Conservation (phyloP, 495 filamentous ascomycete genomes). For the Penicillium goetzii region DNA sequence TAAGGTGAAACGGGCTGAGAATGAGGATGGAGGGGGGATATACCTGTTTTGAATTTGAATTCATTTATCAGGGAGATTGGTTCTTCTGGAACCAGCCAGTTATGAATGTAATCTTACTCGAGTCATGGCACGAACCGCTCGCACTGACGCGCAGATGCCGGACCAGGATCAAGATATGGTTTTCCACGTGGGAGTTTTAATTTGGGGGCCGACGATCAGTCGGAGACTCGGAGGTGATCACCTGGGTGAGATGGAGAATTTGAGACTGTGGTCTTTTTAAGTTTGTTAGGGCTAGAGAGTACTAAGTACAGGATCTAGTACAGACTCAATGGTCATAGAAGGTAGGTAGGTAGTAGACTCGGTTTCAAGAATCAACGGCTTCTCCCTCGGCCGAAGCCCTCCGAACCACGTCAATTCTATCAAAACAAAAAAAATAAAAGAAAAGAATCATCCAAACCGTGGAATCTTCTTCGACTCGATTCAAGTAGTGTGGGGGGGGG, state of each 20-base stretch:
- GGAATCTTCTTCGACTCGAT: too few species aligned
- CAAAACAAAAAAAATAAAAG: too few species aligned
- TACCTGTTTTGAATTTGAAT: background rate
- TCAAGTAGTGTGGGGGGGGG: too few species aligned
- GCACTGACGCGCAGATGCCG: background rate
- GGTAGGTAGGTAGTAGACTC: too few species aligned
- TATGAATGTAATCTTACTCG: background rate
- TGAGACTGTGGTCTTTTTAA: background rate
- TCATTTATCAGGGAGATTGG: background rate
- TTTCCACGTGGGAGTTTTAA: constrained; percentile 7
- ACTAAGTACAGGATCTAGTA: too few species aligned
- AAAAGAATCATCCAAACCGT: too few species aligned
- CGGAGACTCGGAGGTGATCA: background rate
- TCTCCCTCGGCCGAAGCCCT: too few species aligned
- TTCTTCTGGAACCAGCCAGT: background rate
- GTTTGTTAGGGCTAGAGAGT: background rate
- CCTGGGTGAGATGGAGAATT: background rate
- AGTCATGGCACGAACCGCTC: constrained; percentile 2
- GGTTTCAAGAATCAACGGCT: too few species aligned
- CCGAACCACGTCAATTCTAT: too few species aligned
- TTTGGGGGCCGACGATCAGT: constrained; percentile 23
- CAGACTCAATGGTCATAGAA: too few species aligned
- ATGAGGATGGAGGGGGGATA: background rate
- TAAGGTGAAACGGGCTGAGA: background rate
- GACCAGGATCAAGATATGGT: background rate